Conservation (phyloP, 192 early-diverging fungal genomes). For the Coemansia sp. region DNA sequence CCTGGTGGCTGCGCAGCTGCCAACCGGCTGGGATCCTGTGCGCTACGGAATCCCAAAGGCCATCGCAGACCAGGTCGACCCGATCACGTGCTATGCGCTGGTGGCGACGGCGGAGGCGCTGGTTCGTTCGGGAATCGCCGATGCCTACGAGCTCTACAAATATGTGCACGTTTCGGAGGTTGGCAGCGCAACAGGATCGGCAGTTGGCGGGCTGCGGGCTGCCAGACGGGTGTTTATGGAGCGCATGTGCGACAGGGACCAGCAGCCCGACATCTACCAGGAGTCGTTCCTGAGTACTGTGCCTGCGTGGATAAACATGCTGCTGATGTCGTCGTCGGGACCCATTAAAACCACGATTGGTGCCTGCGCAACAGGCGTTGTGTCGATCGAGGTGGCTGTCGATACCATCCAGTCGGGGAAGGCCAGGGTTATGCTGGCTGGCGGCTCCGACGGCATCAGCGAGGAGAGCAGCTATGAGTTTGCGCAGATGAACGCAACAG, state of each 20-base stretch:
- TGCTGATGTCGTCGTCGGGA: conserved; percentile 88
- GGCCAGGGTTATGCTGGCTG: conserved; percentile 89
- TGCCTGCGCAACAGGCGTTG: conserved; percentile 90
- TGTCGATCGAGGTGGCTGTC: conserved; percentile 88
- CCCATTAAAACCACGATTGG: conserved; percentile 82
- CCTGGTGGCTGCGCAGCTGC: conserved; percentile 86
- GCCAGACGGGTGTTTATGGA: conserved; percentile 77
- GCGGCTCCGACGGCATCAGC: conserved; percentile 87
- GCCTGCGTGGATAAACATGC: conserved; percentile 96
- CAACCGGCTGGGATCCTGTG: conserved; percentile 90
- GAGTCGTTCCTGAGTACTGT: conserved; percentile 97
- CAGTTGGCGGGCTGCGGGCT: conserved; percentile 82
- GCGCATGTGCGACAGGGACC: conserved; percentile 77
- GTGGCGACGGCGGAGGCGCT: conserved; percentile 92
- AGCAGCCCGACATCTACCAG: conserved; percentile 91
- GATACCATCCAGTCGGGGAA: conserved; percentile 89
- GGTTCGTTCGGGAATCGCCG: conserved; percentile 86
- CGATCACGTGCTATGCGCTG: conserved; percentile 84
- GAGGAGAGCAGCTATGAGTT: conserved; percentile 93
- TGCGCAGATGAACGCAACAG: conserved; percentile 96
- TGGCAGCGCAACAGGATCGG: conserved; percentile 85
- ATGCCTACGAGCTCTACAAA: conserved; percentile 95
- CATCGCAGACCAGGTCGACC: conserved; percentile 88
- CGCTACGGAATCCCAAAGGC: conserved; percentile 91
- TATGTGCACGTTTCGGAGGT: conserved; percentile 94